Evolutionary conservation across 441 rosid species (phyloP).

Genomic region (Pelargonium fulgidum): DNA sequence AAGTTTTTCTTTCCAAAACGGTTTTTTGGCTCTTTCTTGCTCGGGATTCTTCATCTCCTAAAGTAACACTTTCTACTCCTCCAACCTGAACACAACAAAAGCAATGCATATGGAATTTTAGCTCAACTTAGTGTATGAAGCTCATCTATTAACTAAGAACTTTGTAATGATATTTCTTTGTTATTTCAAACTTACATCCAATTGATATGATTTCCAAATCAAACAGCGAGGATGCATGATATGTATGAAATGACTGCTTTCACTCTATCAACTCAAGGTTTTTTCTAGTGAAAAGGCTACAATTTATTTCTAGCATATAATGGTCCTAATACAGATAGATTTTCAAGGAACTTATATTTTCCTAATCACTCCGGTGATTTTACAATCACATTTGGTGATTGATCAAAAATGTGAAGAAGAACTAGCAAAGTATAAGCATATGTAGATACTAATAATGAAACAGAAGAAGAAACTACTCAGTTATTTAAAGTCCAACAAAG

Average conservation of each 20-base stretch:
- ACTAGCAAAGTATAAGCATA: not conserved
- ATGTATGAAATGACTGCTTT: not conserved
- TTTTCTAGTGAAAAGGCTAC: too few relatives aligned
- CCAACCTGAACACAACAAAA: slow-evolving; percentile 42
- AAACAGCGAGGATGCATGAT: not conserved
- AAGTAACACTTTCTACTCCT: slow-evolving; percentile 50
- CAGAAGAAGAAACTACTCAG: not conserved
- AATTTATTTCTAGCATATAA: too few relatives aligned
- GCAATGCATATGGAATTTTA: not conserved
- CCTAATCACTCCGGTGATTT: too few relatives aligned
- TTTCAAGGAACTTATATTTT: too few relatives aligned
- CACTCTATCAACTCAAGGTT: not conserved
- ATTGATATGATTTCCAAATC: not conserved
- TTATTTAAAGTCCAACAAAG: not conserved
- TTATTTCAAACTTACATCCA: not conserved
- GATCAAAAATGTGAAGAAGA: not conserved
- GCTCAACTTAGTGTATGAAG: not conserved
- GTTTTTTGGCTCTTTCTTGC: slow-evolving; percentile 52
- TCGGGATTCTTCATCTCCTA: slow-evolving; percentile 61
- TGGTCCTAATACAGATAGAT: not conserved
- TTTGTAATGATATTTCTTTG: not conserved
- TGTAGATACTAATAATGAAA: not conserved
- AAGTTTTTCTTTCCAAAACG: slow-evolving; percentile 52
- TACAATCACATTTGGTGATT: not conserved
- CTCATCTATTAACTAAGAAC: too few relatives aligned